Conservation (phyloP, 2,329 filamentous ascomycete genomes). For the Colletotrichum sp. region DNA sequence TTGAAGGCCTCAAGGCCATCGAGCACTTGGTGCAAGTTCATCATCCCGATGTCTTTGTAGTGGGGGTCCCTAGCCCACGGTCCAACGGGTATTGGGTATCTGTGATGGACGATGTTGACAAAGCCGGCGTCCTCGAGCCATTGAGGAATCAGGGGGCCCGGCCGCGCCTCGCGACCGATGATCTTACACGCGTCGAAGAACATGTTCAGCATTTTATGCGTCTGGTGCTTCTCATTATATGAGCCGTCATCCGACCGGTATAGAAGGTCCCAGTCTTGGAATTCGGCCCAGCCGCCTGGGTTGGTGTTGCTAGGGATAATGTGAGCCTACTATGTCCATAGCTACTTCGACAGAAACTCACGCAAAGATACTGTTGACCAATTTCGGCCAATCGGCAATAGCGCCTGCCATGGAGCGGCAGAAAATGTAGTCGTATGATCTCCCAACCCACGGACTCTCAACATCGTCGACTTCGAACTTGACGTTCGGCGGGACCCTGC, state of each 20-base stretch:
- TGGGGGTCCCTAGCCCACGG: slow-evolving; percentile 39
- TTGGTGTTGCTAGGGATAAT: slow-evolving; percentile 29
- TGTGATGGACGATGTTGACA: slow-evolving; percentile 32
- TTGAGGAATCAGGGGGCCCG: slow-evolving; percentile 25
- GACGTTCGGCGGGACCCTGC: slow-evolving; percentile 63
- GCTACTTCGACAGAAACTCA: fast-evolving
- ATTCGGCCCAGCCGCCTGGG: slow-evolving; percentile 36
- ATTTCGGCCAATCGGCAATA: not conserved
- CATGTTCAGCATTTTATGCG: slow-evolving; percentile 15
- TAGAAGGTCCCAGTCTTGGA: slow-evolving; percentile 25
- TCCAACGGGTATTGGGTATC: slow-evolving; percentile 36
- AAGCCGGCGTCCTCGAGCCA: slow-evolving; percentile 46
- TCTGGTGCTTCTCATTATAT: slow-evolving; percentile 3
- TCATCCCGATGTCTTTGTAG: slow-evolving; percentile 34
- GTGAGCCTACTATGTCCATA: fast-evolving
- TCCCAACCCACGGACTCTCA: slow-evolving; percentile 50
- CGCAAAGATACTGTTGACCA: not conserved
- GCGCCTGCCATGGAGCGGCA: not conserved
- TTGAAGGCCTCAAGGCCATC: slow-evolving; percentile 28
- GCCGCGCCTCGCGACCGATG: slow-evolving; percentile 33
- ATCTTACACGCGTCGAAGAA: slow-evolving; percentile 25
- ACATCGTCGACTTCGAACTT: slow-evolving; percentile 71
- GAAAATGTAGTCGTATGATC: slow-evolving; percentile 38
- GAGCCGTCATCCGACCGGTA: slow-evolving; percentile 27
- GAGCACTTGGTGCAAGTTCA: slow-evolving; percentile 14